Base-by-base conservation (phyloP, 2,329 filamentous ascomycete genomes). In the Venturia aucupariae region DNA sequence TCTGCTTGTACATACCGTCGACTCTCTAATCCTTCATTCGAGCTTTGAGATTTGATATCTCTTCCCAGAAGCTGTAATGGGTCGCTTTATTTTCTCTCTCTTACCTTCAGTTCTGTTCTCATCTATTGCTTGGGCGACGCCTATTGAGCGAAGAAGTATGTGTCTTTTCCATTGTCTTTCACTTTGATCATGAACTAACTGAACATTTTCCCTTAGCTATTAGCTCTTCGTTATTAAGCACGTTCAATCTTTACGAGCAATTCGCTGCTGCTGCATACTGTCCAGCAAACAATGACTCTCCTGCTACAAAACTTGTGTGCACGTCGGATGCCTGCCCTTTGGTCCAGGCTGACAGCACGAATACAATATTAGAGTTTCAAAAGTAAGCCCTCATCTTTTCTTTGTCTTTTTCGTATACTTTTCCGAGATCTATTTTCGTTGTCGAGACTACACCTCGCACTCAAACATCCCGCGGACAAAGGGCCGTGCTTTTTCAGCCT, bases 261-360 rank as follows among this genome's bases (percentile, higher is more conserved):
- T 84, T 81, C 69, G 76, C 81, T 2, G 81, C 80, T 2, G 81
- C 82, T 3, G 75, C 81, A 24, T 84, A 84, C 70, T 84, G 82
- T 69, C 68, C 75, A 2, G 70, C 67, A 46, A 83, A 84, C 70
- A 77, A 80, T 70, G 72, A 80, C 64, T 75, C 75, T 35, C 46
- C 62, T 35, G 41, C 19, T n/a, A 55, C 46, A 27, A 64, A 60
- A 24, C 27, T 64, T 30, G 24, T 73, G 10, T 84, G 82, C 67
- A 67, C 72, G 0, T 70, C 74, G 10, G 77, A 75, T 1, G 81
- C 79, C 67, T 84, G 82, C 67, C 76, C 79, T 1, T 68, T 71
- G 0, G 80, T 84, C 3, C 73, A 83, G 70, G 83, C 65, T 71
- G 81, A 63, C 76, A 80, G 78, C 81, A 74, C 62, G 73, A 70